These are phyloP conservation scores for Geranium rotundifolium DNA, from an alignment of 345 rosid genomes.

Conservation along the genomic window DNA sequence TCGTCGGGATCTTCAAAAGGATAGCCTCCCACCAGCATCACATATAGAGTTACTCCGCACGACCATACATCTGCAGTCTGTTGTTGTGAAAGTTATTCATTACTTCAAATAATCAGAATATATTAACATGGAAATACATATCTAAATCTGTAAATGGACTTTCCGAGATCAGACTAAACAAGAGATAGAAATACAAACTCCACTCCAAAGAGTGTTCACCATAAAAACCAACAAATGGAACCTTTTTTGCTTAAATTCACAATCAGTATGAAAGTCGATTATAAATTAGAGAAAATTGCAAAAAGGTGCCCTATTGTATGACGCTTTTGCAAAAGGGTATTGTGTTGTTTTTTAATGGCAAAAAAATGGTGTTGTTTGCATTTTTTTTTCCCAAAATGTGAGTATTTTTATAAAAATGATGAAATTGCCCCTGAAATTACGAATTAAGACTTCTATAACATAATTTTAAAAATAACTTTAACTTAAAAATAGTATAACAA, in stretches of 20 bases:
- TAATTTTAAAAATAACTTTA: no score
- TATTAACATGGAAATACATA: background rate
- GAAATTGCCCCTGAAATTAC: no score
- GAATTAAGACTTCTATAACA: no score
- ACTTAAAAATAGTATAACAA: no score
- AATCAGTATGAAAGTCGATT: no score
- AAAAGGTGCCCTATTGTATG: no score
- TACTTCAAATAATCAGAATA: background rate
- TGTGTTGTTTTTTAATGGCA: no score
- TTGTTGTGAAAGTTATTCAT: conserved; percentile 1
- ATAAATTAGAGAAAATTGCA: no score
- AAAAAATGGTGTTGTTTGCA: no score
- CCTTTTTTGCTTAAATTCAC: background rate
- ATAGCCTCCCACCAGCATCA: conserved; percentile 92
- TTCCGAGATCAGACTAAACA: background rate
- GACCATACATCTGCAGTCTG: conserved; percentile 99
- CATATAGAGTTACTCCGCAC: conserved; percentile 85
- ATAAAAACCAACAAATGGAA: background rate
- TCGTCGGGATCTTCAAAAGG: conserved; percentile 95
- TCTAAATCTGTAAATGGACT: background rate
- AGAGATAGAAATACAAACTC: background rate
- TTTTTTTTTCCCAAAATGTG: no score
- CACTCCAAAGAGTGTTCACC: background rate
- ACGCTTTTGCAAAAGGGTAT: no score
- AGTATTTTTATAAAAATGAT: no score